phyloP scores from a whole-genome alignment of 2,329 filamentous ascomycete genomes.

The Dactylellina haptotyla region DNA sequence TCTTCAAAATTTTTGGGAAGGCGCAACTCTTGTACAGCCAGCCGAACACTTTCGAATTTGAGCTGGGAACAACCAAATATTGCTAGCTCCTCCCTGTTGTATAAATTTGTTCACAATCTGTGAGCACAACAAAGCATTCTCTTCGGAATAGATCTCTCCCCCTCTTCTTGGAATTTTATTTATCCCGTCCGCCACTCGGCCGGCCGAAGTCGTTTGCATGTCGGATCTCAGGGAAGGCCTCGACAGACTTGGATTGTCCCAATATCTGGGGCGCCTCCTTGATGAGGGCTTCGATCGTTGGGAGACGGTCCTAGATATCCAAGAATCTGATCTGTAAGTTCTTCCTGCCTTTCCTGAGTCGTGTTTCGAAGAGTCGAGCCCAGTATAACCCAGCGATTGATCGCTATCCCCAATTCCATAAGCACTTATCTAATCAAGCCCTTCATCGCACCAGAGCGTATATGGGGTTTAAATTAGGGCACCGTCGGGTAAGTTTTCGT shows the following conservation, averaged over 20 bases:
- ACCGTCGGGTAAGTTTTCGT: slow-evolving; percentile 73
- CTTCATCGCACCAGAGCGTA: slow-evolving; percentile 61
- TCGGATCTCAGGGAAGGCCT: slow-evolving; percentile 74
- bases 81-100: slow-evolving; percentile 53
- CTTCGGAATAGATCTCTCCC: slow-evolving; percentile 17
- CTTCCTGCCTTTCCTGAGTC: neutral
- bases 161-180: slow-evolving; percentile 4
- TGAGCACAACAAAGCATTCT: slow-evolving; percentile 36
- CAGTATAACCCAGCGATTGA: slow-evolving; percentile 24
- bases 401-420: slow-evolving; percentile 27
- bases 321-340: slow-evolving; percentile 80
- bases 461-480: slow-evolving; percentile 80
- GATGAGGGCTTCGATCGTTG: slow-evolving; percentile 86
- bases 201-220: slow-evolving; percentile 64
- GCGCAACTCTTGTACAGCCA: slow-evolving; percentile 53
- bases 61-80: slow-evolving; percentile 41
- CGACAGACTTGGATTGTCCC: slow-evolving; percentile 78
- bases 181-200: slow-evolving; percentile 21
- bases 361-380: neutral
- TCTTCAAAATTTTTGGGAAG: slow-evolving; percentile 48
- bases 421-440: slow-evolving; percentile 26
- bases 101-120: slow-evolving; percentile 50
- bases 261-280: slow-evolving; percentile 77
- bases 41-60: slow-evolving; percentile 33
- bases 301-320: slow-evolving; percentile 84